Evolutionary conservation across 2,329 filamentous ascomycete species (phyloP).

Genomic region (Colletotrichum orchidophilum): DNA sequence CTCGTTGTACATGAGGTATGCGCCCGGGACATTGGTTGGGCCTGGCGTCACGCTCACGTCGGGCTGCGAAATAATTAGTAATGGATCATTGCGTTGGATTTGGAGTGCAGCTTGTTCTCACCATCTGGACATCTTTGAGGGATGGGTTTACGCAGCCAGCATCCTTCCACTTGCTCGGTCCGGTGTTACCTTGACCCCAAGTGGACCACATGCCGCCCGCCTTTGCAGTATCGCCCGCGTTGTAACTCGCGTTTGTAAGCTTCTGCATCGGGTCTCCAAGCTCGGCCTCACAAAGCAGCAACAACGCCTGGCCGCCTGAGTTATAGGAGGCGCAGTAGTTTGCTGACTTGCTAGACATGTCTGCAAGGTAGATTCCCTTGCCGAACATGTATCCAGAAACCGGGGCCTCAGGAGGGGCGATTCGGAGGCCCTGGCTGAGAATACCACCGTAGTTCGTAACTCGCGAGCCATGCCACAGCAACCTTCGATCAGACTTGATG

Average conservation of each 20-base stretch:
- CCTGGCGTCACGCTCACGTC: slow-evolving; percentile 58
- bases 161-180: slow-evolving; percentile 80
- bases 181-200: slow-evolving; percentile 72
- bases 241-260: slow-evolving; percentile 65
- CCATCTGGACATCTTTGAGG: slow-evolving; percentile 76
- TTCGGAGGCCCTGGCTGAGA: slow-evolving; percentile 86
- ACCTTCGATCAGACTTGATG: slow-evolving; percentile 71
- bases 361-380: slow-evolving; percentile 88
- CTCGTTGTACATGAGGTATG: slow-evolving; percentile 74
- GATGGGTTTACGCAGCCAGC: slow-evolving; percentile 71
- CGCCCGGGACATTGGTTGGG: slow-evolving; percentile 53
- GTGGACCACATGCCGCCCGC: slow-evolving; percentile 71
- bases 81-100: not conserved
- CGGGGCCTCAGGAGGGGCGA: slow-evolving; percentile 86
- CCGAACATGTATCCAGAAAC: slow-evolving; percentile 87
- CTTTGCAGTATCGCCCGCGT: slow-evolving; percentile 71
- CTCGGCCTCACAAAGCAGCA: slow-evolving; percentile 83
- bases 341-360: slow-evolving; percentile 85
- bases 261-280: slow-evolving; percentile 79
- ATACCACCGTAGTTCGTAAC: slow-evolving; percentile 89
- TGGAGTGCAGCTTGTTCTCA: slow-evolving; percentile 45
- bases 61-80: slow-evolving; percentile 50
- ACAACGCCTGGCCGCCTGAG: slow-evolving; percentile 75
- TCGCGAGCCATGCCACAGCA: slow-evolving; percentile 89
- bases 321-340: slow-evolving; percentile 74